Conservation (phyloP, 768 basidiomycete genomes). For the Lepiota venenata region DNA sequence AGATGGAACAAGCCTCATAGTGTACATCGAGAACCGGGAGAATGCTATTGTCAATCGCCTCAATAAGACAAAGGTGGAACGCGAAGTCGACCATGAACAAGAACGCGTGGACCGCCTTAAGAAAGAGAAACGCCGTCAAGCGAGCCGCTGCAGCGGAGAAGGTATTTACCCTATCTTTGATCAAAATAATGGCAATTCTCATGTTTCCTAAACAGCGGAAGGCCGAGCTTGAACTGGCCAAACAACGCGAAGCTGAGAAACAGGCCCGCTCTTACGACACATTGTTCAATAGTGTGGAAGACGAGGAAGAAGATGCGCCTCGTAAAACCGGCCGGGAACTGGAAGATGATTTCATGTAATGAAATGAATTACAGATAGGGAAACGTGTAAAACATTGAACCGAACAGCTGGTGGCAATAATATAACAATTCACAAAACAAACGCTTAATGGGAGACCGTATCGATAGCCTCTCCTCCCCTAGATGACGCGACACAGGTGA, state of each 20-base stretch:
- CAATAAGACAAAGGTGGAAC: constrained; percentile 89
- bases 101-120: constrained; percentile 83
- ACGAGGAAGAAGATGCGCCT: constrained; percentile 46
- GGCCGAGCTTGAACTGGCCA: constrained; percentile 71
- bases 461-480: background rate
- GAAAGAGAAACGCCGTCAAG: constrained; percentile 61
- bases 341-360: constrained; percentile 89
- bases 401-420: background rate
- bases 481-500: background rate
- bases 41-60: constrained; percentile 90
- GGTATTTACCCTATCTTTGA: constrained; percentile 35
- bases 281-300: constrained; percentile 46
- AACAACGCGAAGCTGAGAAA: constrained; percentile 80
- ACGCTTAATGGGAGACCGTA: background rate
- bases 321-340: constrained; percentile 67
- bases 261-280: constrained; percentile 84
- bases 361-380: constrained; percentile 2
- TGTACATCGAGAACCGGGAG: constrained; percentile 76
- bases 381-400: background rate
- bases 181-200: background rate
- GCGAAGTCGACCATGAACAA: constrained; percentile 86
- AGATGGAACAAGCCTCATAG: constrained; percentile 31
- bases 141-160: constrained; percentile 62
- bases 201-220: constrained; percentile 53
- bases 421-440: background rate